A percentile compares a stretch with the other conserved stretches of the same genome.
Conservation (phyloP, 768 basidiomycete genomes). For the Mycena sanguinolenta region DNA sequence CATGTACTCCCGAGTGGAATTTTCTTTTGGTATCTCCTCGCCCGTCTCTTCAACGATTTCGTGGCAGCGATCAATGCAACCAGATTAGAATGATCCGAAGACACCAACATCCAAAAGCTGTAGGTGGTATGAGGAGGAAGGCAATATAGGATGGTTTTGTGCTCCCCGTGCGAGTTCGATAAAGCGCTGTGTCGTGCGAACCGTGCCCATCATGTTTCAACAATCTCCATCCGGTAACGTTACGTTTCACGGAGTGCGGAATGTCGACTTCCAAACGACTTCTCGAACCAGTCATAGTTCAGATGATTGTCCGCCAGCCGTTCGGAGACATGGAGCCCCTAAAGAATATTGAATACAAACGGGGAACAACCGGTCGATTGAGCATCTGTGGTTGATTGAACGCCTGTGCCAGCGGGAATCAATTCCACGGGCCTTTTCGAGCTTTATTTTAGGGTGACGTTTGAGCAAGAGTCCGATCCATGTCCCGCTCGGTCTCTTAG, state of each 20-base stretch:
- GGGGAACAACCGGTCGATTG: not conserved
- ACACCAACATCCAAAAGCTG: not conserved
- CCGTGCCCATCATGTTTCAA: not conserved
- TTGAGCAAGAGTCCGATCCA: not conserved
- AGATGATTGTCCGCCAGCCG: not conserved
- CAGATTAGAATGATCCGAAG: no score
- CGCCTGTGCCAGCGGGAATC: slow-evolving; percentile 1
- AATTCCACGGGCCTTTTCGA: slow-evolving; percentile 4
- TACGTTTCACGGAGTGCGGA: not conserved
- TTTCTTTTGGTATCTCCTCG: no score
- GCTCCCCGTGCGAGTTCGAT: not conserved
- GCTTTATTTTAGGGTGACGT: not conserved
- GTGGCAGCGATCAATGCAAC: no score
- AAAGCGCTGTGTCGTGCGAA: not conserved
- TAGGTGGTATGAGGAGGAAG: not conserved
- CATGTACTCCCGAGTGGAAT: no score
- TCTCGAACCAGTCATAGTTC: not conserved
- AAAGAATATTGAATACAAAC: not conserved
- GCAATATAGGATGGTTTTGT: no score
- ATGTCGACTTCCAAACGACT: no score
- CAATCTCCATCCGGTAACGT: not conserved
- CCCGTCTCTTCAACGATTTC: no score
- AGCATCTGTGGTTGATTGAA: no score
- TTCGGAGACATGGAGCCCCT: not conserved
- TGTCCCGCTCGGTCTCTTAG: not conserved